phyloP scores from a whole-genome alignment of 305 asterid genomes.

The Fraxinus velutina region DNA sequence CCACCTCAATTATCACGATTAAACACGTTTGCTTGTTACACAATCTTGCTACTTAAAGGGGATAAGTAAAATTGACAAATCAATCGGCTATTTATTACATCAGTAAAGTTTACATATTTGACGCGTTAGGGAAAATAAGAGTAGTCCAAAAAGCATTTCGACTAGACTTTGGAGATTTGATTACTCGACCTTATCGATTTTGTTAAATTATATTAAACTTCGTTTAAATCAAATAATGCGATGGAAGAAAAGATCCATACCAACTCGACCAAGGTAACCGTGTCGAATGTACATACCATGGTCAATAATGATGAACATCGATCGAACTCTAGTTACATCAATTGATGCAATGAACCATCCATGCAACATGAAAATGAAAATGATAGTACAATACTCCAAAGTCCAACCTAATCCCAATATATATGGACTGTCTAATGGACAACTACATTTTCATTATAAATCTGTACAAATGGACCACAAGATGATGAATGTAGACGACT shows the following conservation, averaged over 20 bases:
- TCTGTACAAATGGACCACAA: background rate
- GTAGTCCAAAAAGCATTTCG: background rate
- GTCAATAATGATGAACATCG: background rate
- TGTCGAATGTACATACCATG: background rate
- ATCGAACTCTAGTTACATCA: background rate
- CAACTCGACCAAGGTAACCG: background rate
- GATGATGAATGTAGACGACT: background rate
- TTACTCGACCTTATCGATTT: background rate
- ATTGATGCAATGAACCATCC: background rate
- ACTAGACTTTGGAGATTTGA: background rate
- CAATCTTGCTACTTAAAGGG: background rate
- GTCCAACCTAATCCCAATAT: background rate
- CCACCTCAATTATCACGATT: background rate
- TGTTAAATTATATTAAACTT: background rate
- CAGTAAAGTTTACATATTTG: background rate
- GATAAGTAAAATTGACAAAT: background rate
- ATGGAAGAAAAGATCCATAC: background rate
- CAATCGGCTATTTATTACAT: background rate
- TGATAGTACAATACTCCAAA: background rate
- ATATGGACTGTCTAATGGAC: no score
- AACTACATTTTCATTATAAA: background rate
- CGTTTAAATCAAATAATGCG: background rate
- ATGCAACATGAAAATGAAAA: background rate
- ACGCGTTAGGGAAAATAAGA: background rate
- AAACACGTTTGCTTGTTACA: background rate